Percentiles rank a stretch among this genome's conserved stretches.
These are phyloP conservation scores for Ricinus communis DNA, from an alignment of 345 rosid species.

Conservation along the genomic window DNA sequence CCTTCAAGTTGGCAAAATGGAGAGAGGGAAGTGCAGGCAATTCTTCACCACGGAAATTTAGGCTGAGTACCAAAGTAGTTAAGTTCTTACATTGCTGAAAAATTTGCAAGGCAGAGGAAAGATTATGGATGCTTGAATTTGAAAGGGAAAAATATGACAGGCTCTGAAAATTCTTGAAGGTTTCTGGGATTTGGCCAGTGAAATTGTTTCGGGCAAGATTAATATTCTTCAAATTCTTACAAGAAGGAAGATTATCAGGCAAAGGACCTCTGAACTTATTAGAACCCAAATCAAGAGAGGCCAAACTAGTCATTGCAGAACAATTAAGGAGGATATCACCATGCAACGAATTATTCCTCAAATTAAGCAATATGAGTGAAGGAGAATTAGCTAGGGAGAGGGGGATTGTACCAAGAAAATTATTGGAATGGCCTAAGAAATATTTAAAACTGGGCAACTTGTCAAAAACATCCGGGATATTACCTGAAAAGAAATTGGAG, in stretches of 20 bases:
- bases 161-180: slow-evolving; percentile 51
- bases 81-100: slow-evolving; percentile 67
- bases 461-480: slow-evolving; percentile 60
- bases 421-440: slow-evolving; percentile 52
- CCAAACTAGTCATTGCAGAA: slow-evolving; percentile 51
- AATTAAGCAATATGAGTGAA: slow-evolving; percentile 48
- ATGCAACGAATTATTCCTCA: slow-evolving; percentile 66
- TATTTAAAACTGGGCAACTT: slow-evolving; percentile 30
- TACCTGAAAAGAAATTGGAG: slow-evolving; percentile 48
- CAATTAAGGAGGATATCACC: slow-evolving; percentile 60
- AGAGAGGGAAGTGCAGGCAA: slow-evolving; percentile 49
- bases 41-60: slow-evolving; percentile 57
- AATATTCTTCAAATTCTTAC: slow-evolving; percentile 48
- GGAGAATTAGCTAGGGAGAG: slow-evolving; percentile 52
- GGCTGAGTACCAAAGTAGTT: slow-evolving; percentile 59
- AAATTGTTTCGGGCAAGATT: slow-evolving; percentile 68
- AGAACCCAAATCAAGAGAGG: slow-evolving; percentile 64
- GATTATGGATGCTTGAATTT: slow-evolving; percentile 50
- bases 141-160: slow-evolving; percentile 65
- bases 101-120: slow-evolving; percentile 54
- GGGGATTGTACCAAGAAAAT: slow-evolving; percentile 59
- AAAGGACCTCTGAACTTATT: slow-evolving; percentile 51
- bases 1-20: slow-evolving; percentile 59
- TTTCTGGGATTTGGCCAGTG: slow-evolving; percentile 59
- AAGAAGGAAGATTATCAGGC: slow-evolving; percentile 58